These are phyloP conservation scores for Coniochaeta sp. DNA, from an alignment of 2,329 filamentous ascomycete genomes.

Conservation along the genomic window DNA sequence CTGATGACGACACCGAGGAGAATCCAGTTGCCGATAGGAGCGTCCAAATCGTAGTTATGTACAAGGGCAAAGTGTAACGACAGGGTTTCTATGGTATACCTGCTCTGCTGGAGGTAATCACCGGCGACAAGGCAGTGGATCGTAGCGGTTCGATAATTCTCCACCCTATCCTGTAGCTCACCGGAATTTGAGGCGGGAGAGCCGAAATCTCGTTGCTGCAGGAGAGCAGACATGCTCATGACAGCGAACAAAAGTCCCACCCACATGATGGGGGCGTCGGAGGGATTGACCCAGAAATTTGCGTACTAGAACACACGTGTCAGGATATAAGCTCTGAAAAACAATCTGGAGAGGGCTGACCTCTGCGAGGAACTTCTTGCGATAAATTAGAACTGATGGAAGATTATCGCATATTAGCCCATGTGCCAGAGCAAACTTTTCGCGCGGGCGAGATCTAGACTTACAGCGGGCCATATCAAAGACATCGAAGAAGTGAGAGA, in stretches of 20 bases:
- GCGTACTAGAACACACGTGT: neutral
- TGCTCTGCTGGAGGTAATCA: constrained; percentile 56
- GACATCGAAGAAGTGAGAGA: constrained; percentile 5
- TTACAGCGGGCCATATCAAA: constrained; percentile 4
- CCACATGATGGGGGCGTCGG: constrained; percentile 29
- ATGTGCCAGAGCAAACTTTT: neutral
- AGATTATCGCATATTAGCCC: neutral
- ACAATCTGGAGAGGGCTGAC: neutral
- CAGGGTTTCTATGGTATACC: constrained; percentile 51
- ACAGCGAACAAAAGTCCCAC: constrained; percentile 39
- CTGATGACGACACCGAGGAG: constrained; percentile 52
- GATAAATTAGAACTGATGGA: neutral
- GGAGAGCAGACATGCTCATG: constrained; percentile 57
- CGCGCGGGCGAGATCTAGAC: neutral
- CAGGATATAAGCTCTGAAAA: neutral
- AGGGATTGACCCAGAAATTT: constrained; percentile 31
- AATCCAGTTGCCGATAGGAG: constrained; percentile 52
- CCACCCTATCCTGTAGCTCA: constrained; percentile 40
- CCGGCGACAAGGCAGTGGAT: constrained; percentile 44
- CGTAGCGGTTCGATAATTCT: constrained; percentile 15
- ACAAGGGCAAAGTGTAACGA: constrained; percentile 56
- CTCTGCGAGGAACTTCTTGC: constrained; percentile 2
- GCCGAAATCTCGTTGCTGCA: constrained; percentile 52
- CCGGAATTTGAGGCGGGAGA: constrained; percentile 56
- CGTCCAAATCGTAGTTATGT: constrained; percentile 41